These are phyloP conservation scores for Termitomyces titanicus DNA, from an alignment of 768 basidiomycete species.

Conservation along the genomic window DNA sequence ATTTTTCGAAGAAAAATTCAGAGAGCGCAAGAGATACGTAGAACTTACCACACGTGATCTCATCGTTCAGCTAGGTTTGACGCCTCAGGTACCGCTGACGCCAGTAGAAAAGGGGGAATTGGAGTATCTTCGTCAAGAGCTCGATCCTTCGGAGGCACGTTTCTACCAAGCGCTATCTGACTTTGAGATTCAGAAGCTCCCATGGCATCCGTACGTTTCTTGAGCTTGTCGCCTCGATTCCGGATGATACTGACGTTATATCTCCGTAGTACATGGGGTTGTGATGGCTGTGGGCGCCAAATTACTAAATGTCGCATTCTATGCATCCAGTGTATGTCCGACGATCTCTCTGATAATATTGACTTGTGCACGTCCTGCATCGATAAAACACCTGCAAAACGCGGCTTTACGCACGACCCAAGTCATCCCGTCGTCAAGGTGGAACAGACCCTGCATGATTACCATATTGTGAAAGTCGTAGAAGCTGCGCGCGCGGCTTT, in stretches of 20 bases:
- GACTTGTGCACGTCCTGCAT: constrained; percentile 29
- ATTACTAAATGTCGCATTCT: constrained; percentile 29
- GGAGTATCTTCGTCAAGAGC: constrained; percentile 25
- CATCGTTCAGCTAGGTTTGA: constrained; percentile 26
- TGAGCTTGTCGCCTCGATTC: background rate
- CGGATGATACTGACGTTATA: background rate
- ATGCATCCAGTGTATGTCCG: constrained; percentile 30
- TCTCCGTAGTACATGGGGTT: constrained; percentile 24
- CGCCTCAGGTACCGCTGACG: constrained; percentile 26
- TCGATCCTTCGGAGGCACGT: constrained; percentile 31
- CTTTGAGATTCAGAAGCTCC: constrained; percentile 30
- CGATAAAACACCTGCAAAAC: constrained; percentile 24
- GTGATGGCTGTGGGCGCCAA: constrained; percentile 28
- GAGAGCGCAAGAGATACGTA: constrained; percentile 27
- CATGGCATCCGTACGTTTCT: constrained; percentile 31
- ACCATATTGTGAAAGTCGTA: constrained; percentile 23
- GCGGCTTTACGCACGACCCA: constrained; percentile 27
- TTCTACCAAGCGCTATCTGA: constrained; percentile 30
- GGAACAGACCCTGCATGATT: constrained; percentile 29
- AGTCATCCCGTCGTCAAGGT: constrained; percentile 30
- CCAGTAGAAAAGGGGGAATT: constrained; percentile 24
- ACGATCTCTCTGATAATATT: constrained; percentile 30
- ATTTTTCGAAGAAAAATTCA: constrained; percentile 27
- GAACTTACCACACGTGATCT: constrained; percentile 26
- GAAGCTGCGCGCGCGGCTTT: constrained; percentile 21